Percentiles rank a stretch among this genome's conserved stretches.
phyloP scores from a whole-genome alignment of 768 basidiomycete genomes.

The Boletus huronensis region DNA sequence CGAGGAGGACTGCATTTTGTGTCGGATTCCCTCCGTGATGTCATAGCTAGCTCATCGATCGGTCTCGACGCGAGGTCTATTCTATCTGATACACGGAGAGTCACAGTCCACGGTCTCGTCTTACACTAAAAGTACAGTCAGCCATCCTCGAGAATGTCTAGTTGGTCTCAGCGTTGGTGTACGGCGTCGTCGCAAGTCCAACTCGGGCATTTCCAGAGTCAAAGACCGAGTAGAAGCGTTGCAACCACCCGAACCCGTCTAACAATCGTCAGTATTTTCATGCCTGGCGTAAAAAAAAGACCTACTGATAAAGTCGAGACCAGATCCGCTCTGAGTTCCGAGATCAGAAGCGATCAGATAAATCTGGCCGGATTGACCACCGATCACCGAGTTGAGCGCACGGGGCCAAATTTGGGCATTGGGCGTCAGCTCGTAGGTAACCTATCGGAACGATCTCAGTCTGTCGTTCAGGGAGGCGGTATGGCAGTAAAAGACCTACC shows the following conservation, averaged over 20 bases:
- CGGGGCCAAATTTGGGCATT: constrained; percentile 74
- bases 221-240: constrained; percentile 57
- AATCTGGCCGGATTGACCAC: constrained; percentile 48
- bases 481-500: constrained; percentile 20
- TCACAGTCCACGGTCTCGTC: background rate
- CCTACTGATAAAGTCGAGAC: constrained; percentile 64
- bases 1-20: too few species aligned
- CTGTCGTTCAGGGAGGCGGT: background rate
- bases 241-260: constrained; percentile 58
- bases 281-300: background rate
- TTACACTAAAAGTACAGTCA: background rate
- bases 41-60: too few species aligned
- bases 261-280: background rate
- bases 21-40: too few species aligned
- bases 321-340: constrained; percentile 47
- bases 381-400: constrained; percentile 51
- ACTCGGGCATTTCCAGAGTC: constrained; percentile 35
- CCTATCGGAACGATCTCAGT: constrained; percentile 26
- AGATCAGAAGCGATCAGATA: constrained; percentile 57
- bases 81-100: background rate
- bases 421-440: constrained; percentile 51
- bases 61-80: too few species aligned
- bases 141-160: constrained; percentile 6
- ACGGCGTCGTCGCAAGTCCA: constrained; percentile 30
- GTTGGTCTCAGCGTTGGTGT: constrained; percentile 45